Conservation (phyloP, 805 yeast genomes). For the Wickerhamiella sergipiensis region DNA sequence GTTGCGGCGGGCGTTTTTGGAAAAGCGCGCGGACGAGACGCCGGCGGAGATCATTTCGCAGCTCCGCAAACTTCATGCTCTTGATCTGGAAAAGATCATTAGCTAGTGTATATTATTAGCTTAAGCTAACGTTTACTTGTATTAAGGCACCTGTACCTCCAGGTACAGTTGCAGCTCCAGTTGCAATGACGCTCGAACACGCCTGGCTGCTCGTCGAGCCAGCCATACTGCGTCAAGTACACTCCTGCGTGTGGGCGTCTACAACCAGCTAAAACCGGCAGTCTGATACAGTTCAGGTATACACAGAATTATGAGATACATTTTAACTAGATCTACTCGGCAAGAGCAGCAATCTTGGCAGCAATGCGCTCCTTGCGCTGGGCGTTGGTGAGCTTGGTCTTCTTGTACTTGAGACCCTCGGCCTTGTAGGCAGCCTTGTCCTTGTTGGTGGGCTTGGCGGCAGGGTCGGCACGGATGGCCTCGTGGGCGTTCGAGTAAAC, state of each 20-base stretch:
- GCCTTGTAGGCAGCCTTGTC: constrained; percentile 98
- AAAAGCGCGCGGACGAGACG: neutral
- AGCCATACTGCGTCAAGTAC: no score
- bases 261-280: no score
- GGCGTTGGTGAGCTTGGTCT: constrained; percentile 74
- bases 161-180: no score
- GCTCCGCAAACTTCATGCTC: constrained; percentile 8
- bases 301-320: no score
- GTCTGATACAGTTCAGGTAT: no score
- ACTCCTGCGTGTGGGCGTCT: no score
- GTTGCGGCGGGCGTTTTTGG: neutral
- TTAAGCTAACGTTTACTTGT: no score
- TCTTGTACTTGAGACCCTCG: constrained; percentile 84
- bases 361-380: constrained; percentile 83
- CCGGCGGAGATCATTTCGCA: constrained; percentile 4
- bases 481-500: constrained; percentile 89
- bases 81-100: constrained; percentile 14
- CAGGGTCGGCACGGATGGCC: constrained; percentile 91
- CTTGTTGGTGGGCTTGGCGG: constrained; percentile 78
- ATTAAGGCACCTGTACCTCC: no score
- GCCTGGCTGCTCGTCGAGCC: no score
- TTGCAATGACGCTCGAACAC: no score
- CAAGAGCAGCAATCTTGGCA: constrained; percentile 80
- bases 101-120: constrained; percentile 1
- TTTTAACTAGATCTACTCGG: constrained; percentile 2